Conservation (phyloP, 768 basidiomycete species). For the Pleurotus sapidus region DNA sequence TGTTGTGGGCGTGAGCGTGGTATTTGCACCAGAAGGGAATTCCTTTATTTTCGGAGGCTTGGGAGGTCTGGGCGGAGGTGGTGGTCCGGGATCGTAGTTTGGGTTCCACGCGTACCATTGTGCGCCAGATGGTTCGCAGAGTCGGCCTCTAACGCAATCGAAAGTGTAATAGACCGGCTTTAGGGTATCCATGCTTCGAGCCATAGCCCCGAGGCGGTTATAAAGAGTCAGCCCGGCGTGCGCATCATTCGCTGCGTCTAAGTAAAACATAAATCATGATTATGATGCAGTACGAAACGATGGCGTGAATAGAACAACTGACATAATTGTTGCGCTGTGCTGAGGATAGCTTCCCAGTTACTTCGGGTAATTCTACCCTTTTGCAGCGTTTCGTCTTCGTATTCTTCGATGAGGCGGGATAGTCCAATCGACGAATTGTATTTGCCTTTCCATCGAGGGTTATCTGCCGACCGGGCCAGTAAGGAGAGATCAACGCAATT, state of each 20-base stretch:
- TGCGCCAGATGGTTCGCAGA: constrained; percentile 40
- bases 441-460: constrained; percentile 67
- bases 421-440: constrained; percentile 62
- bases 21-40: not conserved
- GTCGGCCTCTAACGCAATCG: constrained; percentile 42
- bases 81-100: constrained; percentile 70
- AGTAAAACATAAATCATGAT: constrained; percentile 12
- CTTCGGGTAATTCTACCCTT: constrained; percentile 65
- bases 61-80: constrained; percentile 42
- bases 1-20: not conserved
- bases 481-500: constrained; percentile 69
- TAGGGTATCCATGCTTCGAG: constrained; percentile 27
- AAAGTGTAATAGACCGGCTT: constrained; percentile 54
- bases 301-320: constrained; percentile 23
- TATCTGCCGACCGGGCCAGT: constrained; percentile 69
- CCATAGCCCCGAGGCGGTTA: constrained; percentile 41
- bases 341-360: constrained; percentile 64
- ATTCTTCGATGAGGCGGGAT: constrained; percentile 60
- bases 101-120: constrained; percentile 63
- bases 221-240: constrained; percentile 61
- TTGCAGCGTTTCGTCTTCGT: constrained; percentile 45
- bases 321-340: constrained; percentile 56
- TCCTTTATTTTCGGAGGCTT: constrained; percentile 17
- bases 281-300: constrained; percentile 5
- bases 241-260: constrained; percentile 75